These are phyloP conservation scores for Pythium dissimile DNA, from an alignment of 352 stramenopile species.

Conservation along the genomic window DNA sequence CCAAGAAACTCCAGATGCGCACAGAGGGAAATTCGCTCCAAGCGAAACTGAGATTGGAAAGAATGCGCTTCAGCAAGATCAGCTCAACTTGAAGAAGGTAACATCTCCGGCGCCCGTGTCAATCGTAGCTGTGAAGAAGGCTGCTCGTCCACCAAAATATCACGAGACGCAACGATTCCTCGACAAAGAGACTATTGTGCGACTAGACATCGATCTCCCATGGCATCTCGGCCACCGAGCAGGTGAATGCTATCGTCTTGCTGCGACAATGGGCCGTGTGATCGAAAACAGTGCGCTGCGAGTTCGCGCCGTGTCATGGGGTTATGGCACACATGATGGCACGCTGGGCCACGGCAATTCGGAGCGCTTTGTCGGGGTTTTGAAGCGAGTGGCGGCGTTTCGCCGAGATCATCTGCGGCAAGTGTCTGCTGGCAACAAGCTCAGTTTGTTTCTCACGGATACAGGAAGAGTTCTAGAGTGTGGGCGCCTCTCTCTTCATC, in stretches of 20 bases:
- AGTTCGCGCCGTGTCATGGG: constrained; percentile 45
- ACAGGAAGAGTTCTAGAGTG: constrained; percentile 40
- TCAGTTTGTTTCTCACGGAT: constrained; percentile 65
- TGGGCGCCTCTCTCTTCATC: constrained; percentile 46
- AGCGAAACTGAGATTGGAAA: too few species aligned
- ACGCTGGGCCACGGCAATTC: constrained; percentile 38
- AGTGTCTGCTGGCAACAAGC: constrained; percentile 44
- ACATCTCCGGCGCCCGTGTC: too few species aligned
- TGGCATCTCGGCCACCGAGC: constrained; percentile 23
- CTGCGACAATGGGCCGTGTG: constrained; percentile 34
- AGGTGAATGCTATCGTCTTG: constrained; percentile 38
- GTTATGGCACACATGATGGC: constrained; percentile 48
- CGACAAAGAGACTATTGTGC: constrained; percentile 29
- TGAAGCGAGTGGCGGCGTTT: constrained; percentile 39
- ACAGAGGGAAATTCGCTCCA: too few species aligned
- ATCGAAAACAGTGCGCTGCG: constrained; percentile 23
- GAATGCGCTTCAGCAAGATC: too few species aligned
- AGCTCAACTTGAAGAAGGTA: too few species aligned
- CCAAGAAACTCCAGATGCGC: neutral
- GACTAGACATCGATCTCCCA: neutral
- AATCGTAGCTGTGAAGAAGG: constrained; percentile 37
- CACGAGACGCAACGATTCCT: constrained; percentile 45
- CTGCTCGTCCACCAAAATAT: constrained; percentile 35
- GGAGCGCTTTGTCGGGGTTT: constrained; percentile 7
- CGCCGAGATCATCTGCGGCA: constrained; percentile 31